These are phyloP conservation scores for Trametes versicolor DNA, from an alignment of 1,284 basidiomycete genomes.

Conservation along the genomic window DNA sequence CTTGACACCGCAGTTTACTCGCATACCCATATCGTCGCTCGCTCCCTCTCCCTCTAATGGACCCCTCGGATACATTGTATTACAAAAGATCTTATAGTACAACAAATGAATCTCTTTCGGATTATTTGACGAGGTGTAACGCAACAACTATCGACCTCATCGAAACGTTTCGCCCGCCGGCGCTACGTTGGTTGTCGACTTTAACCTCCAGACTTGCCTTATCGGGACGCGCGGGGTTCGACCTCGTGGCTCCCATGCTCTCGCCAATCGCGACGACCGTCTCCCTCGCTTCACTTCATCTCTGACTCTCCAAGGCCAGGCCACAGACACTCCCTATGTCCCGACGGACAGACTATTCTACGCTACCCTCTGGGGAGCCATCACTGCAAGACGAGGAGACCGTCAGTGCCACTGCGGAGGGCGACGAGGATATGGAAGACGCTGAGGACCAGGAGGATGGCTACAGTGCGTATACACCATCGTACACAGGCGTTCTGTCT, in stretches of 20 bases:
- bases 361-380: slow-evolving; percentile 29
- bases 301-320: slow-evolving; percentile 14
- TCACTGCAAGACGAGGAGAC: slow-evolving; percentile 42
- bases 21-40: background rate
- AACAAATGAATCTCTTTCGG: no score
- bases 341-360: slow-evolving; percentile 37
- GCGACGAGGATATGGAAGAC: slow-evolving; percentile 48
- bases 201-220: slow-evolving; percentile 28
- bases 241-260: slow-evolving; percentile 46
- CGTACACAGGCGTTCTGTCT: slow-evolving; percentile 4
- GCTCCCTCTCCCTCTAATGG: background rate
- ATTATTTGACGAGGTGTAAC: no score
- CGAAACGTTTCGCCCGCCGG: background rate
- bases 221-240: slow-evolving; percentile 27
- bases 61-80: background rate
- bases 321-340: slow-evolving; percentile 36
- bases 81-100: no score
- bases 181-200: background rate
- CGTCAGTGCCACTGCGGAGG: slow-evolving; percentile 43
- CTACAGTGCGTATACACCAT: slow-evolving; percentile 43
- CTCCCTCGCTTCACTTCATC: slow-evolving; percentile 21
- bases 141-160: no score
- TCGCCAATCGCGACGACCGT: slow-evolving; percentile 33
- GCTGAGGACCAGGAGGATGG: slow-evolving; percentile 45
- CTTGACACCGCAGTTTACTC: background rate